These are phyloP conservation scores for Cladorrhinum sp. DNA, from an alignment of 2,329 filamentous ascomycete genomes.

Conservation along the genomic window DNA sequence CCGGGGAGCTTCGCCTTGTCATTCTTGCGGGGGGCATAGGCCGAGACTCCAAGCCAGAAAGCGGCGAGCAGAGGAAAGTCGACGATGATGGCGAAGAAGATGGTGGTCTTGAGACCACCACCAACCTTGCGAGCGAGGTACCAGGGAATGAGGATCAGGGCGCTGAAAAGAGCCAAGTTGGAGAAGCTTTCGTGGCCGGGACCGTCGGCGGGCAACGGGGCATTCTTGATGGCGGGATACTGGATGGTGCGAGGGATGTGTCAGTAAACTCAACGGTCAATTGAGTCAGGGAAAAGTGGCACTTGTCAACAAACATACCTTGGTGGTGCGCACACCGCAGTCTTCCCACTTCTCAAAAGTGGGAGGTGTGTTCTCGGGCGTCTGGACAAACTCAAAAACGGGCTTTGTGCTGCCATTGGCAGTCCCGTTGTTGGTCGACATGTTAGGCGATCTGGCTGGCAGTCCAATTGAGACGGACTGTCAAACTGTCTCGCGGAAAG, in stretches of 20 bases:
- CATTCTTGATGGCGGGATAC: conserved; percentile 91
- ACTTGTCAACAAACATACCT: conserved; percentile 40
- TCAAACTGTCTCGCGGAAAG: conserved; percentile 10
- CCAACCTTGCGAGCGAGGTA: conserved; percentile 81
- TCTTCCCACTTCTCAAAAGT: conserved; percentile 51
- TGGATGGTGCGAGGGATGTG: conserved; percentile 35
- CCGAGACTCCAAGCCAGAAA: conserved; percentile 80
- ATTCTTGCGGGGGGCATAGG: conserved; percentile 82
- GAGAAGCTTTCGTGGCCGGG: conserved; percentile 83
- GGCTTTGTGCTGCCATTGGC: conserved; percentile 50
- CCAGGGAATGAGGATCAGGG: conserved; percentile 69
- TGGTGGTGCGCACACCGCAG: conserved; percentile 54
- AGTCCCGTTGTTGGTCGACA: conserved; percentile 48
- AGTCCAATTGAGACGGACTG: conserved; percentile 20
- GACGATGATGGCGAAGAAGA: conserved; percentile 81
- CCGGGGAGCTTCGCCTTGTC: conserved; percentile 88
- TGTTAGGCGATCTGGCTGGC: conserved; percentile 33
- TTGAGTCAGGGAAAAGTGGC: not conserved
- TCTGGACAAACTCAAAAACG: conserved; percentile 64
- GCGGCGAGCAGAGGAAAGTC: conserved; percentile 72
- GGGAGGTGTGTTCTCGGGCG: conserved; percentile 48
- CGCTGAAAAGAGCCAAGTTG: conserved; percentile 69
- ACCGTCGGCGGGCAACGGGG: conserved; percentile 85
- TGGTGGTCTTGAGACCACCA: conserved; percentile 80
- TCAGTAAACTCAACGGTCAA: conserved; percentile 7